Conservation (phyloP, 306 rosid genomes). For the Cicer pinnatifidum region DNA sequence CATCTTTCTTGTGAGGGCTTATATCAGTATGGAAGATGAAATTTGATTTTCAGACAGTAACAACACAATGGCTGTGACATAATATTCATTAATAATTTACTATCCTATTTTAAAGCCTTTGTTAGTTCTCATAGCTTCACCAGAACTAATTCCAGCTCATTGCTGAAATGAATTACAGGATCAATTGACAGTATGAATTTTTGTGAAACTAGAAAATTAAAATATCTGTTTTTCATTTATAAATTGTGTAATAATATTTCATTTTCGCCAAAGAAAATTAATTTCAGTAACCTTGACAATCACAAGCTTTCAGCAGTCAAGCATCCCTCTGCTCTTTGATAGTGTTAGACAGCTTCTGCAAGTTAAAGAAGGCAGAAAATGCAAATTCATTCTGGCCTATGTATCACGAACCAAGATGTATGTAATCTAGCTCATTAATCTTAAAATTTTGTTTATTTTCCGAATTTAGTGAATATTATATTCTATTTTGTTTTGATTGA, state of each 20-base stretch:
- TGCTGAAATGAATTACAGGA: conserved; percentile 29
- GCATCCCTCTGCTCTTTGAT: conserved; percentile 72
- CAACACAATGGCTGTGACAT: conserved; percentile 2
- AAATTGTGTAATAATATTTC: conserved; percentile 8
- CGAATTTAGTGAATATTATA: conserved; percentile 25
- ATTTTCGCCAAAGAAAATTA: conserved; percentile 8
- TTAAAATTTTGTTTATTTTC: conserved; percentile 26
- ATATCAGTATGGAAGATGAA: conserved; percentile 7
- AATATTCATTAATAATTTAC: neutral
- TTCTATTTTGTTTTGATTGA: conserved; percentile 16
- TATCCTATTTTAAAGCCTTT: conserved; percentile 3
- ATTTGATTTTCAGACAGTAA: conserved; percentile 6
- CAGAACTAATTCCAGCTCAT: conserved; percentile 33
- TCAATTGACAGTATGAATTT: conserved; percentile 27
- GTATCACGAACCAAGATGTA: conserved; percentile 83
- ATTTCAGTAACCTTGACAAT: conserved; percentile 65
- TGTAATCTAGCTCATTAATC: conserved; percentile 44
- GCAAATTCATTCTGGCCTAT: conserved; percentile 91
- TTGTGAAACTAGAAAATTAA: conserved; percentile 14
- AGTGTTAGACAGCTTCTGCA: conserved; percentile 71
- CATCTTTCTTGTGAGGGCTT: neutral
- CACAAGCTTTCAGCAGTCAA: conserved; percentile 87
- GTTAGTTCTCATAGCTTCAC: neutral
- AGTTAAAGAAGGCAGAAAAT: conserved; percentile 58
- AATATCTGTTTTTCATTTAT: conserved; percentile 18